Evolutionary conservation across 2,329 filamentous ascomycete genomes (phyloP).

Genomic region (Penicillium digitatum): DNA sequence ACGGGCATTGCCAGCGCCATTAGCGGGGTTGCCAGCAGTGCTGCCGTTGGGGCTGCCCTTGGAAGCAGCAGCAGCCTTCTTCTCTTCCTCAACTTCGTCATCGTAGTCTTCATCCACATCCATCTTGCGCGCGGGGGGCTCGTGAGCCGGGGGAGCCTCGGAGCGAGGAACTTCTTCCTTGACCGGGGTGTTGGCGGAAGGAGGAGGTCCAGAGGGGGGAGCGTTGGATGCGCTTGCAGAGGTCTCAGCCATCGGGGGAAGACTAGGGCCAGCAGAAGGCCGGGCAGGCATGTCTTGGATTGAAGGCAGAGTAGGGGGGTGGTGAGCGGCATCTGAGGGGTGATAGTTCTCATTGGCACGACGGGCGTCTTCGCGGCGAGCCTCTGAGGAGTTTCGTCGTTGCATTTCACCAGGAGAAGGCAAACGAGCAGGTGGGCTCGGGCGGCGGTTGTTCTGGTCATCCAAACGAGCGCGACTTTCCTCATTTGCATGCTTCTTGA

Average conservation of each 20-base stretch:
- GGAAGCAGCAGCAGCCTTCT: conserved; percentile 38
- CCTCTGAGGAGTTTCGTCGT: conserved; percentile 73
- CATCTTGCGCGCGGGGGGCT: conserved; percentile 90
- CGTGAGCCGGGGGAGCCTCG: conserved; percentile 56
- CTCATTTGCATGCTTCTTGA: conserved; percentile 84
- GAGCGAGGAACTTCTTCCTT: conserved; percentile 53
- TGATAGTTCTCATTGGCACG: conserved; percentile 77
- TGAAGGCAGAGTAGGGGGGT: conserved; percentile 61
- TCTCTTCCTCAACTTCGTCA: conserved; percentile 84
- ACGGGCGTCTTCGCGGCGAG: conserved; percentile 64
- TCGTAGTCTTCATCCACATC: conserved; percentile 98
- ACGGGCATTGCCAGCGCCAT: conserved; percentile 27
- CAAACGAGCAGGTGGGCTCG: conserved; percentile 51
- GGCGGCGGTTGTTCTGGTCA: conserved; percentile 74
- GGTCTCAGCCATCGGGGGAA: conserved; percentile 53
- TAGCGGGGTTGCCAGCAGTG: conserved; percentile 26
- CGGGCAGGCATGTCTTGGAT: conserved; percentile 45
- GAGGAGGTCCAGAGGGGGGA: conserved; percentile 36
- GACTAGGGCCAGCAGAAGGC: conserved; percentile 52
- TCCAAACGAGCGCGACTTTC: conserved; percentile 83
- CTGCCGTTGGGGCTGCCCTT: conserved; percentile 38
- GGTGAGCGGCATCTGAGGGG: conserved; percentile 87
- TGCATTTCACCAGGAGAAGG: conserved; percentile 67
- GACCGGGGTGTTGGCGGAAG: conserved; percentile 51
- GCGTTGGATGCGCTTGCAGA: conserved; percentile 41